Conservation (phyloP, 768 basidiomycete species). For the Hericium erinaceus region DNA sequence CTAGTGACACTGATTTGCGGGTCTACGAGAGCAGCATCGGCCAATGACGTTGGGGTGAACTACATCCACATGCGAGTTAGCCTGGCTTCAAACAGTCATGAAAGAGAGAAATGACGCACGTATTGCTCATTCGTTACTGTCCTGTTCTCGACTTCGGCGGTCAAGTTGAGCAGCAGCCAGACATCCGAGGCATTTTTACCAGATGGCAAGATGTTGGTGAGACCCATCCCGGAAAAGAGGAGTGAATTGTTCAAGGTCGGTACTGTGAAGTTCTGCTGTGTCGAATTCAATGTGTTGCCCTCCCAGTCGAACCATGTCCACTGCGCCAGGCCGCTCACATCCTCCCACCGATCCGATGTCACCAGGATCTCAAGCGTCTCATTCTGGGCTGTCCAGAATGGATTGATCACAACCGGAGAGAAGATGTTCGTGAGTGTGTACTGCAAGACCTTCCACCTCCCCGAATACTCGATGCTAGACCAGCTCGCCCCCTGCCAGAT, state of each 20-base stretch:
- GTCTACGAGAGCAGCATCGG: conserved; percentile 36
- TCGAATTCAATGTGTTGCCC: conserved; percentile 31
- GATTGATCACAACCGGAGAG: conserved; percentile 39
- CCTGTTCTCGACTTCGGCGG: conserved; percentile 31
- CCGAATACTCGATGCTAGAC: conserved; percentile 47
- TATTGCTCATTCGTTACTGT: conserved; percentile 43
- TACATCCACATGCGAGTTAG: not conserved
- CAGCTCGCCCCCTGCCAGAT: conserved; percentile 54
- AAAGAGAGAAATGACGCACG: conserved; percentile 24
- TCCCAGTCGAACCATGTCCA: conserved; percentile 53
- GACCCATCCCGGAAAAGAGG: conserved; percentile 30
- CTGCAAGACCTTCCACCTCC: conserved; percentile 51
- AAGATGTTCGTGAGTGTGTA: conserved; percentile 38
- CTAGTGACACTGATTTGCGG: conserved; percentile 33
- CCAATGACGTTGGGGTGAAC: conserved; percentile 46
- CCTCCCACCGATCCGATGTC: conserved; percentile 43
- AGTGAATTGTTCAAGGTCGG: conserved; percentile 44
- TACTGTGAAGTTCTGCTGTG: conserved; percentile 29
- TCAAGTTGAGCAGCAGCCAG: conserved; percentile 43
- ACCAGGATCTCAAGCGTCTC: conserved; percentile 39
- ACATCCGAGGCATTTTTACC: conserved; percentile 34
- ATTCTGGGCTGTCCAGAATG: conserved; percentile 17
- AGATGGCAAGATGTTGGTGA: conserved; percentile 35
- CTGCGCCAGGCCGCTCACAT: conserved; percentile 35
- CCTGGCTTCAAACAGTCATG: not conserved